Evolutionary conservation across 495 filamentous ascomycete genomes (phyloP).

Genomic region (Lasiosphaeris hirsuta): DNA sequence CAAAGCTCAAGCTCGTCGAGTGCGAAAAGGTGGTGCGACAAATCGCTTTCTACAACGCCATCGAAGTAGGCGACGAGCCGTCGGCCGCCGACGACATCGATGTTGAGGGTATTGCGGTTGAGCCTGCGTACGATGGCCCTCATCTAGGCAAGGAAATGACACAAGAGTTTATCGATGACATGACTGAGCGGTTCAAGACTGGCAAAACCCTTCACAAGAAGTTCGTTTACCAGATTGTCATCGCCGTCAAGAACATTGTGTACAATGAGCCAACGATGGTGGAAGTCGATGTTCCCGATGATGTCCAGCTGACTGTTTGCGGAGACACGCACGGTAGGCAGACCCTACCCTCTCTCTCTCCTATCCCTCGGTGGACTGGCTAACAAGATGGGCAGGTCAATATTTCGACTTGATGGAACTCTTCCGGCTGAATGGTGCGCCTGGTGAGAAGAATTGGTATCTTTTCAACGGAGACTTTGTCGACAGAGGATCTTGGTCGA

Average conservation of each 20-base stretch:
- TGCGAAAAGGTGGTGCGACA: slow-evolving; percentile 90
- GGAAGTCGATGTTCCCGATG: slow-evolving; percentile 77
- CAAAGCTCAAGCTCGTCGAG: slow-evolving; percentile 82
- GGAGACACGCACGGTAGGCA: slow-evolving; percentile 89
- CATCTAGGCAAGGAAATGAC: slow-evolving; percentile 82
- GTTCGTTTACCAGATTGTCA: slow-evolving; percentile 94
- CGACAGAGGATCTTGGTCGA: slow-evolving; percentile 95
- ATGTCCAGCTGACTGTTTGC: slow-evolving; percentile 83
- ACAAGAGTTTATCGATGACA: slow-evolving; percentile 92
- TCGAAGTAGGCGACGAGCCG: slow-evolving; percentile 86
- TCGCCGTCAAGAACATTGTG: slow-evolving; percentile 84
- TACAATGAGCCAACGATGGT: slow-evolving; percentile 96
- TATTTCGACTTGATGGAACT: slow-evolving; percentile 96
- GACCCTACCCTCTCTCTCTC: not conserved
- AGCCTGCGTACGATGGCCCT: slow-evolving; percentile 80
- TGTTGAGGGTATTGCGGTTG: slow-evolving; percentile 77
- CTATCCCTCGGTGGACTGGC: slow-evolving; percentile 1
- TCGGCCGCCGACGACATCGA: slow-evolving; percentile 89
- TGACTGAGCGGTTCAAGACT: slow-evolving; percentile 92
- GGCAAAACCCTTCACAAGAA: slow-evolving; percentile 94
- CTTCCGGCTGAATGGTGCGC: slow-evolving; percentile 85
- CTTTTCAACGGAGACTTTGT: slow-evolving; percentile 99
- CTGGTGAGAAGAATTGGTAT: slow-evolving; percentile 80
- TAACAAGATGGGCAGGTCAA: slow-evolving; percentile 61
- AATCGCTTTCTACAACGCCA: slow-evolving; percentile 87